A percentile compares a stretch with the other conserved stretches of the same genome.
Evolutionary conservation across 2,329 filamentous ascomycete genomes (phyloP).

Genomic region (Fusarium xylarioides): DNA sequence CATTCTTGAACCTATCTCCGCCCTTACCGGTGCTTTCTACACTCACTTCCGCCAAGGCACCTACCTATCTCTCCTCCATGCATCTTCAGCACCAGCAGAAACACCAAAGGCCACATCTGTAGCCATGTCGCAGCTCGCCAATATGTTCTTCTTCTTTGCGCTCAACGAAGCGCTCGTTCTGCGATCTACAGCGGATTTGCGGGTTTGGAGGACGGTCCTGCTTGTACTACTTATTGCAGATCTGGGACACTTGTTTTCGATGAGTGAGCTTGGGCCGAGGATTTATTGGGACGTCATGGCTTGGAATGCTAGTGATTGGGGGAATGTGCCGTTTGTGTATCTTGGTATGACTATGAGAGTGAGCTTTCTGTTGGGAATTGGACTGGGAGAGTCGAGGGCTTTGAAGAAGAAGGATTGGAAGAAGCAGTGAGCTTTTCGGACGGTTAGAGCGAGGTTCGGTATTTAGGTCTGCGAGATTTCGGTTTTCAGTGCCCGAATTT

Average conservation of each 20-base stretch:
- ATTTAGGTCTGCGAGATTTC: conserved; percentile 16
- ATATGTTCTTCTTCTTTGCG: conserved; percentile 80
- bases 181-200: conserved; percentile 71
- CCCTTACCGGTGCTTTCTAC: conserved; percentile 62
- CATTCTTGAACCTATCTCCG: conserved; percentile 70
- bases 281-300: conserved; percentile 70
- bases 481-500: conserved; percentile 29
- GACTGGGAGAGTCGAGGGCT: conserved; percentile 50
- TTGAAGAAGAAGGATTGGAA: conserved; percentile 40
- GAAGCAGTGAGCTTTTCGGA: conserved; percentile 19
- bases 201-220: conserved; percentile 75
- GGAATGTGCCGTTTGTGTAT: conserved; percentile 77
- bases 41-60: conserved; percentile 58
- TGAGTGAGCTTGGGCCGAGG: conserved; percentile 64
- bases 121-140: conserved; percentile 77
- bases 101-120: conserved; percentile 71
- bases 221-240: conserved; percentile 77
- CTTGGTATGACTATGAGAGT: conserved; percentile 67
- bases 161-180: conserved; percentile 81
- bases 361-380: conserved; percentile 67
- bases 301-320: conserved; percentile 76
- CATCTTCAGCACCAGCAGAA: conserved; percentile 52
- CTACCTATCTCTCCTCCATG: conserved; percentile 73
- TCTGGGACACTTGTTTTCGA: conserved; percentile 76
- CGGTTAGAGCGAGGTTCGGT: conserved; percentile 2